Conservation (phyloP, 768 basidiomycete species). For the Suillus subalutaceus region DNA sequence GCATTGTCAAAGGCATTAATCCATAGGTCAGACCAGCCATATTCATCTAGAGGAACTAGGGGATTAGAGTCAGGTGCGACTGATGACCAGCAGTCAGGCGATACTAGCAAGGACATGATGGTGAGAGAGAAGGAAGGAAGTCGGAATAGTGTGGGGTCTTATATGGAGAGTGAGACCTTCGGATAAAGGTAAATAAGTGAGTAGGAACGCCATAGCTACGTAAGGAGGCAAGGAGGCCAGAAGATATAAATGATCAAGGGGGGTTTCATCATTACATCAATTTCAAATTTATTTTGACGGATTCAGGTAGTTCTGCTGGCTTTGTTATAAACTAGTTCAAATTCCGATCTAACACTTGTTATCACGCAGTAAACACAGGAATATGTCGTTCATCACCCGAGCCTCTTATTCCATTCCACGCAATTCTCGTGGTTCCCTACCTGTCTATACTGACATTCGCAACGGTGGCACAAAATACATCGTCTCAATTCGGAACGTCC, state of each 20-base stretch:
- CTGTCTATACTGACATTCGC: slow-evolving; percentile 76
- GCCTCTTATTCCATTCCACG: slow-evolving; percentile 61
- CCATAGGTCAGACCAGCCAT: no score
- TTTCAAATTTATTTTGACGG: not conserved
- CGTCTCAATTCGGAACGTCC: slow-evolving; percentile 66
- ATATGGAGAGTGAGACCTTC: slow-evolving; percentile 3
- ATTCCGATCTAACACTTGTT: not conserved
- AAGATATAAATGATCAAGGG: not conserved
- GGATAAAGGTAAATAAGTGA: no score
- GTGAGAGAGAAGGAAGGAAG: not conserved
- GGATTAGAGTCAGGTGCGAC: no score
- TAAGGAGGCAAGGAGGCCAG: no score
- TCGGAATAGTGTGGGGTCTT: not conserved
- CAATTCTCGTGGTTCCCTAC: slow-evolving; percentile 66
- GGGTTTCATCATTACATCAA: slow-evolving; percentile 3
- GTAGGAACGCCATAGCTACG: no score
- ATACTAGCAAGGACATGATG: not conserved
- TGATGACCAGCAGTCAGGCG: no score
- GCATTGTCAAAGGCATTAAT: not conserved
- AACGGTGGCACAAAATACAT: slow-evolving; percentile 63
- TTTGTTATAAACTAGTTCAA: slow-evolving; percentile 3
- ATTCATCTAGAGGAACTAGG: no score
- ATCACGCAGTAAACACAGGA: no score
- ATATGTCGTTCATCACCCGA: no score
- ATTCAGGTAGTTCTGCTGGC: no score